Percentiles rank a stretch among this genome's conserved stretches.
Evolutionary conservation across 257 asterid species (phyloP).

Genomic region (Leonotis leonurus): DNA sequence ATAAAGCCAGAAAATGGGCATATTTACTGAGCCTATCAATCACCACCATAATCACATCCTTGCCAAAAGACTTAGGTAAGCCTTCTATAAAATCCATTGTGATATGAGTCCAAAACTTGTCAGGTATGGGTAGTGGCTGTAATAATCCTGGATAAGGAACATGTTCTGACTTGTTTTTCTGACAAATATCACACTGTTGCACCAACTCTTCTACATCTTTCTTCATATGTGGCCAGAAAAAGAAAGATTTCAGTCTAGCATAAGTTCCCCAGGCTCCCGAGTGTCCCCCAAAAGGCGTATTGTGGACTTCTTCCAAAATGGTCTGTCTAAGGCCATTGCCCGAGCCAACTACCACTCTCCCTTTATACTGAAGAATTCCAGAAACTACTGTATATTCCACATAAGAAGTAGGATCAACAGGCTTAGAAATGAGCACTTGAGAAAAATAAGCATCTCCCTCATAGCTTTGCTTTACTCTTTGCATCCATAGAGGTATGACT

Average conservation of each 20-base stretch:
- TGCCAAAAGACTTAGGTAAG: no score
- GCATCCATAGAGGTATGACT: not conserved
- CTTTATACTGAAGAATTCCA: not conserved
- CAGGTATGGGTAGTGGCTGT: not conserved
- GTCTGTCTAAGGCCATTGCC: not conserved
- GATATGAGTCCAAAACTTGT: no score
- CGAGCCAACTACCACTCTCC: not conserved
- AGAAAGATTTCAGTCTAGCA: not conserved
- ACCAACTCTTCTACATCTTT: not conserved
- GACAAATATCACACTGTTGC: not conserved
- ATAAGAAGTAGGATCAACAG: not conserved
- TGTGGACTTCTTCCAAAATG: not conserved
- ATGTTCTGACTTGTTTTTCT: not conserved
- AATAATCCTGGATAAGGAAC: not conserved
- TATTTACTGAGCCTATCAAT: no score
- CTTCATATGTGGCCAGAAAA: not conserved
- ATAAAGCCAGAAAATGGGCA: no score
- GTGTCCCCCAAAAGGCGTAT: not conserved
- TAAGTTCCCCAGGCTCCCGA: not conserved
- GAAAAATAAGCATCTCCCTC: not conserved
- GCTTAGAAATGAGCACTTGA: not conserved
- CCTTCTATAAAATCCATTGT: no score
- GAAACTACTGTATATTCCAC: not conserved
- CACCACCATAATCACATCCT: no score
- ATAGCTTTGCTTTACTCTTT: not conserved